Evolutionary conservation across 768 basidiomycete genomes (phyloP).

Genomic region (Leucogyrophana mollusca): DNA sequence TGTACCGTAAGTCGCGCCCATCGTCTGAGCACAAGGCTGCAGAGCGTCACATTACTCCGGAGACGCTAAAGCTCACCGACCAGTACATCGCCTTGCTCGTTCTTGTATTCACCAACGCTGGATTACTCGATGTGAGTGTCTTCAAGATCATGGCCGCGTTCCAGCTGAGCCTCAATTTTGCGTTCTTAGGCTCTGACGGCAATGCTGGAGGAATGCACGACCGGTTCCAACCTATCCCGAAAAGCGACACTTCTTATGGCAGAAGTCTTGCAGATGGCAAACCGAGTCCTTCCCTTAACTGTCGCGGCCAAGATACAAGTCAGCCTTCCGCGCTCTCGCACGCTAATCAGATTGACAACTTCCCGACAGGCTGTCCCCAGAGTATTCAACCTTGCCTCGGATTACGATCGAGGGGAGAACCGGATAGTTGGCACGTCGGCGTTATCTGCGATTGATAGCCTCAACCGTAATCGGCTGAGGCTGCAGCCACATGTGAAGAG

Average conservation of each 20-base stretch:
- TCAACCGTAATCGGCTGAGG: conserved; percentile 84
- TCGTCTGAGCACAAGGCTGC: conserved; percentile 34
- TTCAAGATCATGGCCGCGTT: neutral
- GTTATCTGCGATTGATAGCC: conserved; percentile 85
- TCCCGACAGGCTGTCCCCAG: conserved; percentile 71
- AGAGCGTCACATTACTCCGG: conserved; percentile 42
- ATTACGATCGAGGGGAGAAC: conserved; percentile 74
- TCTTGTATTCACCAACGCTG: conserved; percentile 81
- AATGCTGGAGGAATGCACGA: conserved; percentile 81
- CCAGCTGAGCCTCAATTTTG: conserved; percentile 4
- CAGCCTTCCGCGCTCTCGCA: conserved; percentile 8
- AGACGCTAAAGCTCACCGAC: conserved; percentile 79
- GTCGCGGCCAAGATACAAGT: conserved; percentile 87
- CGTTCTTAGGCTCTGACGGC: conserved; percentile 68
- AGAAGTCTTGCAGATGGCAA: conserved; percentile 86
- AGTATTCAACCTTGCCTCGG: conserved; percentile 81
- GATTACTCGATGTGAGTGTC: conserved; percentile 75
- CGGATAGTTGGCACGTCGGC: conserved; percentile 83
- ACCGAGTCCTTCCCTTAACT: conserved; percentile 78
- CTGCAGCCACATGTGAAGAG: conserved; percentile 60
- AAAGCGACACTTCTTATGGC: conserved; percentile 92
- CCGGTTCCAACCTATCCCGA: conserved; percentile 70
- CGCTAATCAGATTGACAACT: conserved; percentile 1
- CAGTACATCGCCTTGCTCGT: conserved; percentile 90
- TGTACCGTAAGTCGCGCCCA: conserved; percentile 59